Conservation (phyloP, 1,284 basidiomycete species). For the Microbotryum violaceum region DNA sequence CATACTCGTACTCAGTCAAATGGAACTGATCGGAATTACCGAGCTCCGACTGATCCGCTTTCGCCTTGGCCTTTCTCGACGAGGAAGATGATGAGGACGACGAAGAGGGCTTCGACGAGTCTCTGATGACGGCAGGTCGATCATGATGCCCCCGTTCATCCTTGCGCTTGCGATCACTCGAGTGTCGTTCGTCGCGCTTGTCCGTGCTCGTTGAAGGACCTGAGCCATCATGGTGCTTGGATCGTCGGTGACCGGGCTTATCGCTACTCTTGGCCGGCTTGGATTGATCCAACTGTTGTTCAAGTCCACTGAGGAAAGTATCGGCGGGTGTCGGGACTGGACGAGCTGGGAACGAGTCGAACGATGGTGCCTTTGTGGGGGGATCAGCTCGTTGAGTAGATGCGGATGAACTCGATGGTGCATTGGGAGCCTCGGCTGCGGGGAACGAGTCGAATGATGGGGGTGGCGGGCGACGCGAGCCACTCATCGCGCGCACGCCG, state of each 20-base stretch:
- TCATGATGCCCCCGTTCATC: neutral
- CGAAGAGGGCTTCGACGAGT: too few species aligned
- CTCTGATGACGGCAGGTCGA: too few species aligned
- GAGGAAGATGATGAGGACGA: too few species aligned
- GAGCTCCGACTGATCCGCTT: too few species aligned
- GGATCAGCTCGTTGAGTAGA: neutral
- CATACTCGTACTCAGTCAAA: slow-evolving; percentile 3
- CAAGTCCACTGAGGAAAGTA: neutral
- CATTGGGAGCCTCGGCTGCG: neutral
- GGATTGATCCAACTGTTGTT: neutral
- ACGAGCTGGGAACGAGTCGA: slow-evolving; percentile 21
- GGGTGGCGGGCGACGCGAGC: neutral
- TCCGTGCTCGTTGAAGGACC: neutral
- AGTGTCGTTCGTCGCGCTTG: neutral
- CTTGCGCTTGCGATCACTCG: neutral
- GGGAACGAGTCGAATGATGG: slow-evolving; percentile 23
- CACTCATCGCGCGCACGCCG: too few species aligned
- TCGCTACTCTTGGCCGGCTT: slow-evolving; percentile 9
- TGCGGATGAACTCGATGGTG: neutral
- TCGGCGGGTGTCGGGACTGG: slow-evolving; percentile 1
- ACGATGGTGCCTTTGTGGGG: slow-evolving; percentile 6
- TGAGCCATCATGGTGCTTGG: neutral
- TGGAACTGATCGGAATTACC: too few species aligned
- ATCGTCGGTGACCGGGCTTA: slow-evolving; percentile 3
- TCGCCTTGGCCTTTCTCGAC: too few species aligned